Conservation (phyloP, 192 early-diverging fungal species). For the Globomyces pollinis-pini region DNA sequence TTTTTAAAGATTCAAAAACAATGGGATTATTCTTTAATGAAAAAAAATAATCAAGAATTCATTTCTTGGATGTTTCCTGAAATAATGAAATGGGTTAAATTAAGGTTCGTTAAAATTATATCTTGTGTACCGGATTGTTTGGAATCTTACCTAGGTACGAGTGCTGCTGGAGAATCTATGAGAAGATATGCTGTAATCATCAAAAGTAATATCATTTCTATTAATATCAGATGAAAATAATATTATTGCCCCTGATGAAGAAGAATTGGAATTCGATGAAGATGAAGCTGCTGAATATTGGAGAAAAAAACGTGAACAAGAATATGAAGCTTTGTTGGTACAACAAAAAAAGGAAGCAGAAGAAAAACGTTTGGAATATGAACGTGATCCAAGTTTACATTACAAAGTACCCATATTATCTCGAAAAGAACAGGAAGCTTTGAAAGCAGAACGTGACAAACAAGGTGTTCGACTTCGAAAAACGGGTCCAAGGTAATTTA, state of each 20-base stretch:
- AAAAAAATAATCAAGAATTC: too few species aligned
- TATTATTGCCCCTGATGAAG: background rate
- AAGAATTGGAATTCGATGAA: background rate
- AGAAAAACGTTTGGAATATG: background rate
- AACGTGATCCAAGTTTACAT: constrained; percentile 2
- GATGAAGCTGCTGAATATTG: constrained; percentile 1
- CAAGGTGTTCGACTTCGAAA: constrained; percentile 7
- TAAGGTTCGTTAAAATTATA: too few species aligned
- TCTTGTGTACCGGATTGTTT: background rate
- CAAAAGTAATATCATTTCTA: background rate
- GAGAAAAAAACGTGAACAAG: background rate
- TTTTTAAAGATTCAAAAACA: too few species aligned
- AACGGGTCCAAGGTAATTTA: constrained; percentile 1
- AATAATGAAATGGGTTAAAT: too few species aligned
- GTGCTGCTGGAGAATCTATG: constrained; percentile 1
- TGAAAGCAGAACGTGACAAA: background rate
- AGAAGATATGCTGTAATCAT: background rate
- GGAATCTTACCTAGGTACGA: constrained; percentile 4
- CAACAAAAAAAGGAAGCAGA: background rate
- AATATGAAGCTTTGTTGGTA: background rate
- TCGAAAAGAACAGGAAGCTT: background rate
- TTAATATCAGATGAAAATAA: background rate
- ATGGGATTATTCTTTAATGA: too few species aligned
- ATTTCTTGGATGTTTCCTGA: too few species aligned
- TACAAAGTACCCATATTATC: background rate